Base-by-base conservation (phyloP, 2,329 filamentous ascomycete species). In the Hypomyces rosellus region DNA sequence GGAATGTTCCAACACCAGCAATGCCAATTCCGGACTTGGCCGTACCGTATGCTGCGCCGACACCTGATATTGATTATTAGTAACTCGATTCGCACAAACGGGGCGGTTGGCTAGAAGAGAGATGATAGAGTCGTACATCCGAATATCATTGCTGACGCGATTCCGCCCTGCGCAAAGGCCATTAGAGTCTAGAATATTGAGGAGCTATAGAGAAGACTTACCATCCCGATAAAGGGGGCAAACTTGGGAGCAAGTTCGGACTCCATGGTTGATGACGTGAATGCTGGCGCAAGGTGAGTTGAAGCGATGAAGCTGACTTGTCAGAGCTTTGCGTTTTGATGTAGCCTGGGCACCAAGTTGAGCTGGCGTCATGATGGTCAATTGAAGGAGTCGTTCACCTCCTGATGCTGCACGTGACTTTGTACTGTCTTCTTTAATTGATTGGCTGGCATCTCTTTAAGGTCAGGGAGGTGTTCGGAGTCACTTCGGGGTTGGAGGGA, bases 1-100 rank as follows among this genome's bases (percentile, higher is more conserved):
- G 78, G 70, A 91, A 93, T 36, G 85, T 90, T 63, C 88, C 89
- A 56, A 93, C 86, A 61, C 88, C 89, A 34, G 87, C 84, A 63
- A 95, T 95, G 63, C 88, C 88, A 65, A 93, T 91, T 58, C 89
- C 89, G 38, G 89, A 89, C 71, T 92, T 95, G 36, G 89, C 87
- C 50, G 89, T 95, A 57, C 89, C 89, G 70, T 90, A 93, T 55
- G 89, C 89, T 61, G 89, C 89, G 63, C 89, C 89, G 58, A 80
- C 70, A 62, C 74, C 78, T 81, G 61, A 48, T 38, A 50, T 33
- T 34, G 25, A 52, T 39, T 22, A 38, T 41, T 49, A 45, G 54
- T 46, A 55, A 51, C 53, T 55, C 54, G 34, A 7, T 11, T 20
- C 13, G 11, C n/a, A 34, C 9, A 18, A 44, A 22, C 25, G 34